phyloP scores from a whole-genome alignment of 1,284 basidiomycete genomes.

The Jaminaea rosea region DNA sequence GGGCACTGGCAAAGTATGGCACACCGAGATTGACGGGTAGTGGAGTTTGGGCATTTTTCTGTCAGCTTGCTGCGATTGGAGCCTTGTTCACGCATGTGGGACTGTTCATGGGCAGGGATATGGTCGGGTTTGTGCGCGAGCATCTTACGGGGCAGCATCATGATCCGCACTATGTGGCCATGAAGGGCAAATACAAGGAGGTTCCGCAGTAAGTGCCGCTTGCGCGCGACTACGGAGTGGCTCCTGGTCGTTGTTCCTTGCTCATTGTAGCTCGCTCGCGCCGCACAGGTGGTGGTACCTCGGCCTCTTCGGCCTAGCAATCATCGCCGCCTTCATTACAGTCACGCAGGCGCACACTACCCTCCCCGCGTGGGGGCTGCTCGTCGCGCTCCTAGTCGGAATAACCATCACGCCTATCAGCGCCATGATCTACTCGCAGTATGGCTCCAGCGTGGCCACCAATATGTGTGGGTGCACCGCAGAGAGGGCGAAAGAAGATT shows the following conservation, averaged over 20 bases:
- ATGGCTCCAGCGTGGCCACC: constrained; percentile 20
- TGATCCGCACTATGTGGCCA: constrained; percentile 14
- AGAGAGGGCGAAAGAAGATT: too few relatives aligned
- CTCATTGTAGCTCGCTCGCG: too few relatives aligned
- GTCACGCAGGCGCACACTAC: constrained; percentile 22
- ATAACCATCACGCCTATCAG: constrained; percentile 18
- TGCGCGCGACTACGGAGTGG: too few relatives aligned
- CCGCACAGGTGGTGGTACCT: too few relatives aligned
- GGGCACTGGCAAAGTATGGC: constrained; percentile 32
- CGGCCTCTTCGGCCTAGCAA: constrained; percentile 16
- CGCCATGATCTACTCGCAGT: constrained; percentile 16
- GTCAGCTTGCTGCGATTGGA: constrained; percentile 48
- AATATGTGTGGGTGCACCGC: too few relatives aligned
- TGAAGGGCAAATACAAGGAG: constrained; percentile 42
- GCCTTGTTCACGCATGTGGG: constrained; percentile 56
- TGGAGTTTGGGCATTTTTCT: constrained; percentile 57
- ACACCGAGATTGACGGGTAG: constrained; percentile 47
- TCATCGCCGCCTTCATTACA: constrained; percentile 12
- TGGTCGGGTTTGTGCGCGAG: not conserved
- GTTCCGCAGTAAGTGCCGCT: constrained; percentile 36
- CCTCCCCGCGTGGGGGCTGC: constrained; percentile 23
- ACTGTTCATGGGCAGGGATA: constrained; percentile 51
- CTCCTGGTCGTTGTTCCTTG: too few relatives aligned
- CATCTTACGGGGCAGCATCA: not conserved
- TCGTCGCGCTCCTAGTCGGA: constrained; percentile 18